Conservation (phyloP, 2,329 filamentous ascomycete species). For the Saccharata proteae region DNA sequence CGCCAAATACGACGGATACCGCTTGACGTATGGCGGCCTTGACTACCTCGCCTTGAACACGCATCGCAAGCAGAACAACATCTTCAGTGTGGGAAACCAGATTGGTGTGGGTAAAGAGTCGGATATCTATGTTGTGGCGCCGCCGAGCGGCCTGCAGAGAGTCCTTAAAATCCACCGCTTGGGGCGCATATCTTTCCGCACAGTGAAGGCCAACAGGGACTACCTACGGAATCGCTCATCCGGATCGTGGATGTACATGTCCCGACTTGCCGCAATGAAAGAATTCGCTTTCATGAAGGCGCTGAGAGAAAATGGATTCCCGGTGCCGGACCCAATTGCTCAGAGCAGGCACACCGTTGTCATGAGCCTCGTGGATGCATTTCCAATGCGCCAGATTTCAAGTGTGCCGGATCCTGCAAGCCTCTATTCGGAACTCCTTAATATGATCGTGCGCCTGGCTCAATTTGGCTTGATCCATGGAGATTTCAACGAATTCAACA, state of each 20-base stretch:
- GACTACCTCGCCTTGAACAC: slow-evolving; percentile 95
- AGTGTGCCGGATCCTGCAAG: slow-evolving; percentile 68
- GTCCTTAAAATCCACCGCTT: slow-evolving; percentile 94
- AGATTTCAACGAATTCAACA: slow-evolving; percentile 99
- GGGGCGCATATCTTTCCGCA: slow-evolving; percentile 91
- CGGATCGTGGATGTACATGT: slow-evolving; percentile 97
- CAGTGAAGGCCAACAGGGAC: slow-evolving; percentile 90
- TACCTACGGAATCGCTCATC: slow-evolving; percentile 74
- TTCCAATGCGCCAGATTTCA: slow-evolving; percentile 80
- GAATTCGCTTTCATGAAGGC: slow-evolving; percentile 93
- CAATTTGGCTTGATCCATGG: slow-evolving; percentile 87
- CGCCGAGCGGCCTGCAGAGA: slow-evolving; percentile 60
- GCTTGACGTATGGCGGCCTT: slow-evolving; percentile 88
- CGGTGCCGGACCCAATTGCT: slow-evolving; percentile 74
- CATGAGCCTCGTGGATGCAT: slow-evolving; percentile 88
- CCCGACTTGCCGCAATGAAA: slow-evolving; percentile 79
- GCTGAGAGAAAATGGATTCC: slow-evolving; percentile 70
- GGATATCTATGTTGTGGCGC: slow-evolving; percentile 88
- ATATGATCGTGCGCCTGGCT: slow-evolving; percentile 72
- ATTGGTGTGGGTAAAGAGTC: slow-evolving; percentile 97
- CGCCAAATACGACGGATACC: slow-evolving; percentile 93
- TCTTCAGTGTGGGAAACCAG: slow-evolving; percentile 89
- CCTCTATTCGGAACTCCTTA: slow-evolving; percentile 87
- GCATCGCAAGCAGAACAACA: slow-evolving; percentile 62
- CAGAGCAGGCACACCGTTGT: slow-evolving; percentile 93